These are phyloP conservation scores for Staphylotrichum longicolle DNA, from an alignment of 495 filamentous ascomycete genomes.

Conservation along the genomic window DNA sequence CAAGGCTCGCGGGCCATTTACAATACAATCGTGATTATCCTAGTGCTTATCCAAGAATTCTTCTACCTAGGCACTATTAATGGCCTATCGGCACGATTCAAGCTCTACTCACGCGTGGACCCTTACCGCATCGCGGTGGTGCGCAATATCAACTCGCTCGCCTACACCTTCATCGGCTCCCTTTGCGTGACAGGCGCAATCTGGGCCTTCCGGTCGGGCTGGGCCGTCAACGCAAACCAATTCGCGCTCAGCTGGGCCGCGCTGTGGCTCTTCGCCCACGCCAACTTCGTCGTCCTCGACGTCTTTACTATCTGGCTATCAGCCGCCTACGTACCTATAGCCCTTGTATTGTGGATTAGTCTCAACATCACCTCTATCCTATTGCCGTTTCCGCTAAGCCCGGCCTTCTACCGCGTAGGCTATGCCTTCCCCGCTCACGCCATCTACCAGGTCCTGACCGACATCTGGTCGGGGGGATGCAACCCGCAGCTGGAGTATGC, in stretches of 20 bases:
- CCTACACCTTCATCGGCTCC: slow-evolving; percentile 48
- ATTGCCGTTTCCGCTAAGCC: slow-evolving; percentile 47
- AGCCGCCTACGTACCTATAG: slow-evolving; percentile 44
- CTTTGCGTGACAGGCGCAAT: slow-evolving; percentile 47
- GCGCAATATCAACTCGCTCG: slow-evolving; percentile 39
- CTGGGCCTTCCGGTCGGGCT: slow-evolving; percentile 51
- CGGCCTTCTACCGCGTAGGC: slow-evolving; percentile 48
- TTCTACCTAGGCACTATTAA: slow-evolving; percentile 50
- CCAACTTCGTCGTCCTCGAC: slow-evolving; percentile 52
- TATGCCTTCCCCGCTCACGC: slow-evolving; percentile 50
- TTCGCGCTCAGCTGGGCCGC: slow-evolving; percentile 48
- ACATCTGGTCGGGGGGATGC: slow-evolving; percentile 52
- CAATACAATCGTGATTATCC: slow-evolving; percentile 52
- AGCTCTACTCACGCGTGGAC: slow-evolving; percentile 40
- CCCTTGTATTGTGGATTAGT: slow-evolving; percentile 50
- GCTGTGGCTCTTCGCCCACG: slow-evolving; percentile 53
- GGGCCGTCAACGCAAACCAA: slow-evolving; percentile 48
- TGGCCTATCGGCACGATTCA: slow-evolving; percentile 43
- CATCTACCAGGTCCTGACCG: slow-evolving; percentile 43
- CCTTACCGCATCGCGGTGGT: slow-evolving; percentile 44
- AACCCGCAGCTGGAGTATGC: slow-evolving; percentile 44
- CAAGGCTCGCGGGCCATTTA: slow-evolving; percentile 53
- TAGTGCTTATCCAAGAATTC: slow-evolving; percentile 53
- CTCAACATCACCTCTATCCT: slow-evolving; percentile 48
- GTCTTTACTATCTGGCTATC: slow-evolving; percentile 48